phyloP scores from a whole-genome alignment of 106 monocot genomes.

The Narthecium ossifragum region DNA sequence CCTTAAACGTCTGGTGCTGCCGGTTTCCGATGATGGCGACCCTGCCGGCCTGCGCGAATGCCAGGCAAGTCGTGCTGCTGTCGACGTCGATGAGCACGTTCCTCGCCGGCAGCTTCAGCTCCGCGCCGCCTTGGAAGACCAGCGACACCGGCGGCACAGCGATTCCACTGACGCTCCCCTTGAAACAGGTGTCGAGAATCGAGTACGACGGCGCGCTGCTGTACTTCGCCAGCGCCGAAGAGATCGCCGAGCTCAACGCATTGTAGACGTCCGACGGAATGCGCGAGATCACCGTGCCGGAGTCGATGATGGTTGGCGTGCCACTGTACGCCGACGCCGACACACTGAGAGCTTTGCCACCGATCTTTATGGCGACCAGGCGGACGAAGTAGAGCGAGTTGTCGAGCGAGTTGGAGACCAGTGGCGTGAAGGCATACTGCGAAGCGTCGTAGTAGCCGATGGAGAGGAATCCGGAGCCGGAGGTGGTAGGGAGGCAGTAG shows the following conservation, averaged over 20 bases:
- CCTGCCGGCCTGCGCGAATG: constrained; percentile 37
- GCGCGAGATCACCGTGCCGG: constrained; percentile 66
- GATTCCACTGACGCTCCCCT: constrained; percentile 29
- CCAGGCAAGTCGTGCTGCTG: constrained; percentile 48
- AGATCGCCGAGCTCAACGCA: constrained; percentile 44
- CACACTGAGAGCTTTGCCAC: constrained; percentile 15
- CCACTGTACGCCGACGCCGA: constrained; percentile 20
- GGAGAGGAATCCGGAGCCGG: constrained; percentile 57
- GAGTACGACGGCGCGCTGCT: constrained; percentile 41
- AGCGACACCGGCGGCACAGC: constrained; percentile 44
- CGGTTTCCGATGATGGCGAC: constrained; percentile 60
- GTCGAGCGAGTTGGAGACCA: constrained; percentile 38
- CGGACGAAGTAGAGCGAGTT: constrained; percentile 45
- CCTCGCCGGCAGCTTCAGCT: constrained; percentile 30
- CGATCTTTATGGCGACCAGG: constrained; percentile 32
- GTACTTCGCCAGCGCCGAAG: constrained; percentile 18
- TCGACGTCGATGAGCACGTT: constrained; percentile 62
- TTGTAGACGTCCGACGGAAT: constrained; percentile 45
- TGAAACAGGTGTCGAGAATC: constrained; percentile 67
- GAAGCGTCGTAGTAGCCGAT: constrained; percentile 22
- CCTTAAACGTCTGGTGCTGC: constrained; percentile 66
- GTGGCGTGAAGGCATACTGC: constrained; percentile 38
- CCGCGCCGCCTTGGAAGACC: constrained; percentile 54
- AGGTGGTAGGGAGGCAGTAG: constrained; percentile 78
- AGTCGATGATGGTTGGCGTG: constrained; percentile 67